Percentiles rank a stretch among this genome's conserved stretches.
These are phyloP conservation scores for Ensete ventricosum DNA, from an alignment of 176 grass and related monocot genomes.

Conservation along the genomic window DNA sequence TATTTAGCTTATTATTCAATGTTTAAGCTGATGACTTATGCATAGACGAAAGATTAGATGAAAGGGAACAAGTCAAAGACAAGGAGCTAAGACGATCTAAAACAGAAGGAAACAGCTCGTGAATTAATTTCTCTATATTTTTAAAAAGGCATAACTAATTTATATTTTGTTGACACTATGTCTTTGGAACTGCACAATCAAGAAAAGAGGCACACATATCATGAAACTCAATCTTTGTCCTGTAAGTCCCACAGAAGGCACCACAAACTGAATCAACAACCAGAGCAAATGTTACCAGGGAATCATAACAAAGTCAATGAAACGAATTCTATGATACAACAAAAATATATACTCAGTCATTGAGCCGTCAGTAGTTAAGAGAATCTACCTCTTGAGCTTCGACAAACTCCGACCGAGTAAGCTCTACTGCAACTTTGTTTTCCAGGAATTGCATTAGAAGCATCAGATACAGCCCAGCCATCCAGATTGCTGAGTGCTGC, in stretches of 20 bases:
- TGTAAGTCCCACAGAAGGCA: not conserved
- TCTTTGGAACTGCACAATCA: not conserved
- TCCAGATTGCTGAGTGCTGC: slow-evolving; percentile 77
- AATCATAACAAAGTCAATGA: not conserved
- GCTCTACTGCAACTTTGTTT: slow-evolving; percentile 83
- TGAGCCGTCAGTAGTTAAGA: not conserved
- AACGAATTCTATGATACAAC: not conserved
- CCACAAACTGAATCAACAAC: not conserved
- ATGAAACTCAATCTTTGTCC: not conserved
- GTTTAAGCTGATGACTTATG: not conserved
- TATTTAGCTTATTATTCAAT: not conserved
- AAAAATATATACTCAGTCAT: not conserved
- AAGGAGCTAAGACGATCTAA: too few relatives aligned
- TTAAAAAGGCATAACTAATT: not conserved
- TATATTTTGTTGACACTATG: not conserved
- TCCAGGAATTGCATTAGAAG: slow-evolving; percentile 90
- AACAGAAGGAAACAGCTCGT: too few relatives aligned
- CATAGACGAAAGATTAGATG: not conserved
- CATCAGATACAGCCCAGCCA: slow-evolving; percentile 70
- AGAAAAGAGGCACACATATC: not conserved
- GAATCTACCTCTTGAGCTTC: slow-evolving; percentile 81
- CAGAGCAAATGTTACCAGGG: not conserved
- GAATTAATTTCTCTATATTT: not conserved
- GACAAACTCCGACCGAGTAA: slow-evolving; percentile 89
- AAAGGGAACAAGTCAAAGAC: too few relatives aligned